Percentiles rank a stretch among this genome's conserved stretches.
phyloP scores from a whole-genome alignment of 2,329 filamentous ascomycete species.

The Cordyceps javanica region DNA sequence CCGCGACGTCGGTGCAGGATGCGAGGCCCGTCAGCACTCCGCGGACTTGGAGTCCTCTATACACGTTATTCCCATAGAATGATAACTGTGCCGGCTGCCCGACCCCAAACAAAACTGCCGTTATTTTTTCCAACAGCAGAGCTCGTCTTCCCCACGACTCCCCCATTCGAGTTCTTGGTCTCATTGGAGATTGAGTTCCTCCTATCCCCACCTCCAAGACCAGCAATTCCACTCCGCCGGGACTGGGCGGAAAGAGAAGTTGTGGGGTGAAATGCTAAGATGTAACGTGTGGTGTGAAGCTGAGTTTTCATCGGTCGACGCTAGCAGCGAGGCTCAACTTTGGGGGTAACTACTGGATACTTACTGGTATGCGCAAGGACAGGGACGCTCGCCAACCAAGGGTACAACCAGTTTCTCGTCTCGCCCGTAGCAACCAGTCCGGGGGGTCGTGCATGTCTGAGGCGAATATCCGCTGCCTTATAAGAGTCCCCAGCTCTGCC shows the following conservation, averaged over 20 bases:
- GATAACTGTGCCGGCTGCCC: not conserved
- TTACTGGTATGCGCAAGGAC: no score
- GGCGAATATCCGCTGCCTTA: not conserved
- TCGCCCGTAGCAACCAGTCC: no score
- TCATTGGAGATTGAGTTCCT: not conserved
- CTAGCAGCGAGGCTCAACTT: not conserved
- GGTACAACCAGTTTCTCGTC: not conserved
- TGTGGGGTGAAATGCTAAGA: slow-evolving; percentile 7
- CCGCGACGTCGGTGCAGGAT: not conserved
- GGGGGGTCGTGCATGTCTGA: no score
- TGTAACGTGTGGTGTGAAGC: slow-evolving; percentile 15
- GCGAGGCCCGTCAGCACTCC: not conserved
- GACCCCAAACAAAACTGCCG: no score
- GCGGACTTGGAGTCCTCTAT: not conserved
- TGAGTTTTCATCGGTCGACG: not conserved
- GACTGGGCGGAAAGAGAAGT: not conserved
- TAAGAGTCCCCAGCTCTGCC: not conserved
- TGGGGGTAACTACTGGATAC: no score
- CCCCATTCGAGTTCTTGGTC: not conserved
- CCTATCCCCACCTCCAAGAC: not conserved
- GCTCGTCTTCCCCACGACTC: not conserved
- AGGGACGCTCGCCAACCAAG: not conserved
- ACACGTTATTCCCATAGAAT: not conserved
- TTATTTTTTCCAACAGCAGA: not conserved
- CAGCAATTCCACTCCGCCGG: not conserved